These are phyloP conservation scores for Reutealis trisperma DNA, from an alignment of 345 rosid genomes.

Conservation along the genomic window DNA sequence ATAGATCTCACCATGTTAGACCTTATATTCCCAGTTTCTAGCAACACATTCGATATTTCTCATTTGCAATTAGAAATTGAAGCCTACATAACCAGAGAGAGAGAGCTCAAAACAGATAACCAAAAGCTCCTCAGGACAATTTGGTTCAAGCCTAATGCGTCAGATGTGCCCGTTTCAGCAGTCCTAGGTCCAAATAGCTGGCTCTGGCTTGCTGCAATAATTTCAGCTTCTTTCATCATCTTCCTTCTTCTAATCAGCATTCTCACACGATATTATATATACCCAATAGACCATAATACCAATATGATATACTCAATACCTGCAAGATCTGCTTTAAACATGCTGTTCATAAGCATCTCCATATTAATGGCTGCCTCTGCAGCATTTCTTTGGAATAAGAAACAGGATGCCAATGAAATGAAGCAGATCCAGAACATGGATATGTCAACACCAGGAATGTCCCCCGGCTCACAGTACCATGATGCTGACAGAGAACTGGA, in stretches of 20 bases:
- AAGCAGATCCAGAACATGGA: slow-evolving; percentile 19
- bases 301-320: background rate
- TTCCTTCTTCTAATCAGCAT: slow-evolving; percentile 26
- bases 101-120: background rate
- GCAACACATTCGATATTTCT: slow-evolving; percentile 20
- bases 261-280: slow-evolving; percentile 21
- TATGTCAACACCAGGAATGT: slow-evolving; percentile 10
- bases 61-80: slow-evolving; percentile 23
- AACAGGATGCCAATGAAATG: slow-evolving; percentile 7
- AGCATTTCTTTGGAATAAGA: slow-evolving; percentile 27
- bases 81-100: slow-evolving; percentile 27
- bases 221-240: slow-evolving; percentile 27
- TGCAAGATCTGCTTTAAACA: slow-evolving; percentile 16
- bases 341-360: slow-evolving; percentile 14
- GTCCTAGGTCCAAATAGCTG: slow-evolving; percentile 27
- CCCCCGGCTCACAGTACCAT: background rate
- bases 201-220: slow-evolving; percentile 27
- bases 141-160: slow-evolving; percentile 22
- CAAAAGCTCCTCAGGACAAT: background rate
- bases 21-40: slow-evolving; percentile 25
- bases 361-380: slow-evolving; percentile 13
- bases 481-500: slow-evolving; percentile 15
- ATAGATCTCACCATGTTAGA: slow-evolving; percentile 24
- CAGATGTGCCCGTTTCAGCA: slow-evolving; percentile 20
- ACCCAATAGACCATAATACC: slow-evolving; percentile 29